Conservation (phyloP, 768 basidiomycete species). For the Phaeotremella skinneri region DNA sequence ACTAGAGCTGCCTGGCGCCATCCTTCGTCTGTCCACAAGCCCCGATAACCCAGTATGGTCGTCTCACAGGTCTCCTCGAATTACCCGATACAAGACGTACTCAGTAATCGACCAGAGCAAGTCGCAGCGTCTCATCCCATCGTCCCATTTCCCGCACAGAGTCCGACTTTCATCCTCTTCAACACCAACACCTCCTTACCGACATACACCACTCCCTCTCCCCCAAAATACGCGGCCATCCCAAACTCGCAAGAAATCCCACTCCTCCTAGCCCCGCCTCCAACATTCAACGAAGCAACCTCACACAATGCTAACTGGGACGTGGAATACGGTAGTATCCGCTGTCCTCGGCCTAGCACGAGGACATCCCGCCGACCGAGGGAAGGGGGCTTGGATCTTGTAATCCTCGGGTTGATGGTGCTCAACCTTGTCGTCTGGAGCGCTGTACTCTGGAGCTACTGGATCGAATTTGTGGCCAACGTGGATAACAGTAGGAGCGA, state of each 20-base stretch:
- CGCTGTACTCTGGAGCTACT: slow-evolving; percentile 15
- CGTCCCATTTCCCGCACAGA: no score
- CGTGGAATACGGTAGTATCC: not conserved
- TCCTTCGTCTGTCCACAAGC: no score
- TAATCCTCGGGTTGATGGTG: slow-evolving; percentile 10
- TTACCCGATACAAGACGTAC: no score
- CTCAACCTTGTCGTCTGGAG: slow-evolving; percentile 25
- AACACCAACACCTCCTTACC: slow-evolving; percentile 2
- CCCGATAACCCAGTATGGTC: no score
- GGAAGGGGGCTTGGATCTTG: slow-evolving; percentile 5
- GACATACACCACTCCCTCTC: slow-evolving; percentile 11
- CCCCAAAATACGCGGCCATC: slow-evolving; percentile 24
- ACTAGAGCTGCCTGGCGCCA: no score
- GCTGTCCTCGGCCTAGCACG: not conserved
- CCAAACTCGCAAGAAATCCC: slow-evolving; percentile 21
- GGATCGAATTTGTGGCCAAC: not conserved
- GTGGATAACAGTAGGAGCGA: no score
- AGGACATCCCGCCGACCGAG: no score
- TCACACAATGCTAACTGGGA: not conserved
- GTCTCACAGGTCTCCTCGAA: no score
- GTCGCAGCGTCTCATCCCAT: no score
- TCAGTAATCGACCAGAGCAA: no score
- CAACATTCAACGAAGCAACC: slow-evolving; percentile 11
- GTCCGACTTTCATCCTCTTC: no score
- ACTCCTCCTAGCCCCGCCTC: slow-evolving; percentile 33